A percentile compares a stretch with the other conserved stretches of the same genome.
phyloP scores from a whole-genome alignment of 306 rosid species.

The Gleditsia sinensis region DNA sequence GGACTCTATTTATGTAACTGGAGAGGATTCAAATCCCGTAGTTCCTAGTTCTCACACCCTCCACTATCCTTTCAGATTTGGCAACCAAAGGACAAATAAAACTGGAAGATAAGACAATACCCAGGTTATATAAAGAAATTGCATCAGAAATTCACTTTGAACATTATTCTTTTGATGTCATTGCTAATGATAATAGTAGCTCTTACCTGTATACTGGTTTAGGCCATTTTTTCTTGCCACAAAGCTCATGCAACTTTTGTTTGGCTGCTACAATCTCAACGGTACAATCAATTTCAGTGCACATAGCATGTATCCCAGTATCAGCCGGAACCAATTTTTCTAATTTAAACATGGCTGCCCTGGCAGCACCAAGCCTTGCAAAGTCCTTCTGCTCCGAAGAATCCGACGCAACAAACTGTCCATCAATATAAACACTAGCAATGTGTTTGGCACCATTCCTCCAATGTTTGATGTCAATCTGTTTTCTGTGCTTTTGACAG shows the following conservation, averaged over 20 bases:
- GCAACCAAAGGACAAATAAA: neutral
- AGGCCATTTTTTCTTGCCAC: slow-evolving; percentile 63
- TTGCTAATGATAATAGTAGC: neutral
- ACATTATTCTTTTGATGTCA: neutral
- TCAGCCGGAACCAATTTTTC: slow-evolving; percentile 6
- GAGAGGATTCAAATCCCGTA: neutral
- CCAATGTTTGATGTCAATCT: slow-evolving; percentile 48
- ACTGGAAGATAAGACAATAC: neutral
- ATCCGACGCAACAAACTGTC: slow-evolving; percentile 52
- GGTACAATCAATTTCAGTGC: slow-evolving; percentile 32
- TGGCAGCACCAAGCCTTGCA: slow-evolving; percentile 76
- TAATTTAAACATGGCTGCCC: slow-evolving; percentile 55
- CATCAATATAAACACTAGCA: slow-evolving; percentile 61
- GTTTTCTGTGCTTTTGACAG: slow-evolving; percentile 72
- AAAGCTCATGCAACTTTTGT: slow-evolving; percentile 54
- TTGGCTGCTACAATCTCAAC: slow-evolving; percentile 62
- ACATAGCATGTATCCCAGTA: neutral
- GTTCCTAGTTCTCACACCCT: neutral
- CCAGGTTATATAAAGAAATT: neutral
- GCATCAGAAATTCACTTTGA: neutral
- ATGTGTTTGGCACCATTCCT: slow-evolving; percentile 38
- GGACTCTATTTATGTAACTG: neutral
- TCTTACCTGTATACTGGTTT: slow-evolving; percentile 63
- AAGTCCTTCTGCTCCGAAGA: slow-evolving; percentile 62
- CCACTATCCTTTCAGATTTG: neutral